Base-by-base conservation (phyloP, 371 early-diverging fungal species). In the Rhizopus sp. region DNA sequence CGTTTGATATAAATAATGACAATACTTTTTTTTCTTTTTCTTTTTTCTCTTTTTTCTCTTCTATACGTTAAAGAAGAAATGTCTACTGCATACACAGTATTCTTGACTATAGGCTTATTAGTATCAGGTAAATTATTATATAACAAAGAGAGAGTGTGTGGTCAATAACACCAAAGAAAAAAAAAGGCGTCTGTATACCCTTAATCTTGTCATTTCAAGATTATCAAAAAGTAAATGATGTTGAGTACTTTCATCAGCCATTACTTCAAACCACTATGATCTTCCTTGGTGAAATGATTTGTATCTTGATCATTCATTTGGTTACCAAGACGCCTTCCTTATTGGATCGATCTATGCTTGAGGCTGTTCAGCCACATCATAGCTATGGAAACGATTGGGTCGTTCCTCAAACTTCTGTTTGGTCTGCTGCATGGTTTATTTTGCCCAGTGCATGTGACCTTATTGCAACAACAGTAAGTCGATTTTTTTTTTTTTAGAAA, bases 221-320 rank as follows among this genome's bases (percentile, higher is more conserved):
- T 49, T 59, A 69, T 4, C 73, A 72, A 59, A 60, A 53, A 17
- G 70, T 69, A 12, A 55, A 62, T 51, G 34, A 63, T 16, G 38
- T 51, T 48, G 62, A 68, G 47, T 59, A 61, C 40, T 76, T 77
- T 45, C 50, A 47, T 23, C 77, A 77, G 33, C 77, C 77, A 33
- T 63, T 77, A 8, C 62, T 77, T 33, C 77, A 77, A 49, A 73
- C 77, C 0, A 53, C 64, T 57, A 77, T 77, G 77, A 77, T 77
- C 13, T 77, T 77, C 48, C 9, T 77, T 31, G 77, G 77, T 37
- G 77, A 77, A 56, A 65, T 77, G 15, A 53, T 73, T 4, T 77
- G 77, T 62, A 77, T 77, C 40, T 16, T 72, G 3, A 59, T 64
- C 3, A 77, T 77, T 15, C 74, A 73, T 42, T 30, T 77, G 37